Base-by-base conservation (phyloP, 768 basidiomycete genomes). In the Termitomyces sp. region DNA sequence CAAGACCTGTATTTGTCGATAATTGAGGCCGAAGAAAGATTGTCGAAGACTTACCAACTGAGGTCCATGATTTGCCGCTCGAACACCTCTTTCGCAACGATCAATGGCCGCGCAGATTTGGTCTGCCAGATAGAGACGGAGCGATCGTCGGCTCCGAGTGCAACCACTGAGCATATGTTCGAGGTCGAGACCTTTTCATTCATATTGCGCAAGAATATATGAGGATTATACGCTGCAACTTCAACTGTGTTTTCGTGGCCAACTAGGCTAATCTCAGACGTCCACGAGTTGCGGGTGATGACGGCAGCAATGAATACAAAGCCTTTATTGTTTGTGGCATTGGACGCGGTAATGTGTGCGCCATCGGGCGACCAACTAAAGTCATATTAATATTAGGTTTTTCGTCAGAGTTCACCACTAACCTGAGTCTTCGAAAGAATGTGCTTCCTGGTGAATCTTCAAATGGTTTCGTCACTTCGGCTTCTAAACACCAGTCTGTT, bases 261-360 rank as follows among this genome's bases (percentile, higher is more conserved):
- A 40, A 99, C 94, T 38, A 99, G 78, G 60, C 92, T 94, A 50
- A 95, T 94, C 60, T 96, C 91, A 5, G 90, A 88, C 3, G 86
- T 87, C 93, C 94, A 98, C 11, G 87, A 81, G 48, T 86, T 88
- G 33, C 95, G 81, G 0, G 90, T 88, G 60, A 99, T 95, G 24
- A 98, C 94, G 7, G 94, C 92, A 2, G 96, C 97, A 45, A 98
- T 96, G 69, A 98, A 99, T 6, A 98, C 95, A 56, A 94, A 94
- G 20, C 95, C 95, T 62, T 88, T 87, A 65, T 92, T 92, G 69
- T 98, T 98, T 52, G 94, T 98, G 2, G 95, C 94, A 67, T 98
- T 98, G 1, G 96, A 96, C 1, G 95, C 92, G 4, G 94, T 97
- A 59, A 99, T 93, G 68, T 97, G 94, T 2, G 96, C 92, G n/a